phyloP scores from a whole-genome alignment of 345 rosid genomes.

The Eucalyptus sp. region DNA sequence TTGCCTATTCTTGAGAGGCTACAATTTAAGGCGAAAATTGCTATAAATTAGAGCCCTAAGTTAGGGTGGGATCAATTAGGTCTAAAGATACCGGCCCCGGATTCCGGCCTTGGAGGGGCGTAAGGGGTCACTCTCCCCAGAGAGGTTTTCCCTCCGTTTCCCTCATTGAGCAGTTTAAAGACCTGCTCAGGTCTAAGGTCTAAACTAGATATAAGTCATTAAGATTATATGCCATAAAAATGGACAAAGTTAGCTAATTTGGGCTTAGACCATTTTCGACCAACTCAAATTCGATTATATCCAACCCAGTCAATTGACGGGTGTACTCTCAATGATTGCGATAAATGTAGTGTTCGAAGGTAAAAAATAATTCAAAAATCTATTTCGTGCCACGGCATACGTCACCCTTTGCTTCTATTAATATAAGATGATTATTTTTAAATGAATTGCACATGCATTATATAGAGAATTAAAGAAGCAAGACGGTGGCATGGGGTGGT shows the following conservation, averaged over 20 bases:
- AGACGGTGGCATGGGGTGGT: no score
- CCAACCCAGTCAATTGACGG: fast-evolving
- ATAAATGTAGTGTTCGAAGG: neutral
- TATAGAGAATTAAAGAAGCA: neutral
- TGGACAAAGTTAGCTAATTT: neutral
- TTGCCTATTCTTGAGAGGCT: neutral
- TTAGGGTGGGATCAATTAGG: neutral
- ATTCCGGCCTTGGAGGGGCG: no score
- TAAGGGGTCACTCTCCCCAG: no score
- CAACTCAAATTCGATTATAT: fast-evolving
- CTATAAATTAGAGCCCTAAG: neutral
- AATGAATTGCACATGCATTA: neutral
- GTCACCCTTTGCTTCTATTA: neutral
- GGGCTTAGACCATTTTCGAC: fast-evolving
- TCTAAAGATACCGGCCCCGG: no score
- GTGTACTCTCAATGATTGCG: fast-evolving
- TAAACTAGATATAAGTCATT: no score
- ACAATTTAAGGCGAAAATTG: neutral
- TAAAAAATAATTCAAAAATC: neutral
- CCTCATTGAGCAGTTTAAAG: no score
- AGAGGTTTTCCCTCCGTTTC: no score
- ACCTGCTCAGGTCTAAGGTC: neutral
- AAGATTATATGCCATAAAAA: fast-evolving
- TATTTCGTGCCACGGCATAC: neutral
- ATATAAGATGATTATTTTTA: neutral